A percentile compares a stretch with the other conserved stretches of the same genome.
Evolutionary conservation across 2,329 filamentous ascomycete species (phyloP).

Genomic region (Colletotrichum filicis): DNA sequence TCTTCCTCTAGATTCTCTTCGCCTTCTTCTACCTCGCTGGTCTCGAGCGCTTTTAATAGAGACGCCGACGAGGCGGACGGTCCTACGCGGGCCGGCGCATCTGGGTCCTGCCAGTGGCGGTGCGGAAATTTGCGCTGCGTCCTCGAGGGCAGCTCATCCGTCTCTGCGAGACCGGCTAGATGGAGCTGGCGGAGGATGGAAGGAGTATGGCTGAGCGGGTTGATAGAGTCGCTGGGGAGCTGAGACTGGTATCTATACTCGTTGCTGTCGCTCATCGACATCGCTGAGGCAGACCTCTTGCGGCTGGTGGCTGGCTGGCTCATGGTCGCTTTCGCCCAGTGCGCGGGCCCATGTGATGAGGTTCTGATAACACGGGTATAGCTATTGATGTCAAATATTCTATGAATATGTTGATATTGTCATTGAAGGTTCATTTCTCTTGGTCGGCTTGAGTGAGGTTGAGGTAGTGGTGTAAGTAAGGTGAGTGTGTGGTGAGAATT

Average conservation of each 20-base stretch:
- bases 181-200: slow-evolving; percentile 63
- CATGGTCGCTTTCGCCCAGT: neutral
- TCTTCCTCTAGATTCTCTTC: slow-evolving; percentile 16
- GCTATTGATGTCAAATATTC: too few relatives aligned
- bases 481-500: neutral
- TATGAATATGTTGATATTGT: neutral
- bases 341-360: neutral
- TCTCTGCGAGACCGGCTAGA: slow-evolving; percentile 62
- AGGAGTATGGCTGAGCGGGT: slow-evolving; percentile 66
- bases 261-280: slow-evolving; percentile 29
- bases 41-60: neutral
- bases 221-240: slow-evolving; percentile 53
- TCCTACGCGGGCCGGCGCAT: neutral
- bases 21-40: slow-evolving; percentile 4
- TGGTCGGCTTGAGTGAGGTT: neutral
- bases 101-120: slow-evolving; percentile 40
- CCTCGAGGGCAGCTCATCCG: slow-evolving; percentile 54
- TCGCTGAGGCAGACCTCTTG: slow-evolving; percentile 42
- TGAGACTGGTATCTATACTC: slow-evolving; percentile 30
- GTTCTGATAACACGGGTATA: neutral
- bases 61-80: neutral
- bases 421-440: neutral
- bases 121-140: slow-evolving; percentile 63
- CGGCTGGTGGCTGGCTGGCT: slow-evolving; percentile 39
- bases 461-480: neutral